phyloP scores from a whole-genome alignment of 2,329 filamentous ascomycete species.

The Fusarium haematococcum region DNA sequence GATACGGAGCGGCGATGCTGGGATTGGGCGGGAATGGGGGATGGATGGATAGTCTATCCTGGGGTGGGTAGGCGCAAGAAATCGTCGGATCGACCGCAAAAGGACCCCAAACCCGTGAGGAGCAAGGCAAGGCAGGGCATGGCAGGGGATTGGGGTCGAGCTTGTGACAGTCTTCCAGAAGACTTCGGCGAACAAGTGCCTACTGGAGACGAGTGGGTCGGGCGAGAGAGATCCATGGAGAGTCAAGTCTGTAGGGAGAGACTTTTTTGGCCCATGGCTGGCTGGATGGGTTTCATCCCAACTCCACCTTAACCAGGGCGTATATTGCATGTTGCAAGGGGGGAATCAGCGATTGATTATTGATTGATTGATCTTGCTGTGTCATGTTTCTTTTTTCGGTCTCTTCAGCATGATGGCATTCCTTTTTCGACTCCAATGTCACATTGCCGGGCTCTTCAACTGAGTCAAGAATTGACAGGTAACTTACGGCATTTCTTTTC shows the following conservation, averaged over 20 bases:
- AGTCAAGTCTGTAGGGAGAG: background rate
- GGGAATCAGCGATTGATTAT: background rate
- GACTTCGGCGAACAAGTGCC: conserved; percentile 26
- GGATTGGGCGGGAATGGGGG: background rate
- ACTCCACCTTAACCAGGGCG: conserved; percentile 10
- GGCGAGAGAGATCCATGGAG: background rate
- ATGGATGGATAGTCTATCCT: background rate
- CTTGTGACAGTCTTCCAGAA: conserved; percentile 40
- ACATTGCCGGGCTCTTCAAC: background rate
- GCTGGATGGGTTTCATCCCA: conserved; percentile 16
- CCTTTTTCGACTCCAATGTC: background rate
- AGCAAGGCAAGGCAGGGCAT: conserved; percentile 7
- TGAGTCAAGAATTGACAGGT: conserved; percentile 6
- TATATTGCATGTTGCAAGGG: background rate
- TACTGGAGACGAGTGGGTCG: background rate
- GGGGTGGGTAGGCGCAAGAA: conserved; percentile 1
- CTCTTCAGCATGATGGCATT: background rate
- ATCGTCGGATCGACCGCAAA: conserved; percentile 16
- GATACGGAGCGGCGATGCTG: conserved; percentile 17
- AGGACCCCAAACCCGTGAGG: conserved; percentile 22
- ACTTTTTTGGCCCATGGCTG: background rate
- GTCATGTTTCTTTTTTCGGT: conserved; percentile 14
- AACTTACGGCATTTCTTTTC: conserved; percentile 1
- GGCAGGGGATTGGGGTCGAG: background rate
- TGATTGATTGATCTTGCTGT: conserved; percentile 3